Base-by-base conservation (phyloP, 495 filamentous ascomycete species). In the Penicillium mononematosum region DNA sequence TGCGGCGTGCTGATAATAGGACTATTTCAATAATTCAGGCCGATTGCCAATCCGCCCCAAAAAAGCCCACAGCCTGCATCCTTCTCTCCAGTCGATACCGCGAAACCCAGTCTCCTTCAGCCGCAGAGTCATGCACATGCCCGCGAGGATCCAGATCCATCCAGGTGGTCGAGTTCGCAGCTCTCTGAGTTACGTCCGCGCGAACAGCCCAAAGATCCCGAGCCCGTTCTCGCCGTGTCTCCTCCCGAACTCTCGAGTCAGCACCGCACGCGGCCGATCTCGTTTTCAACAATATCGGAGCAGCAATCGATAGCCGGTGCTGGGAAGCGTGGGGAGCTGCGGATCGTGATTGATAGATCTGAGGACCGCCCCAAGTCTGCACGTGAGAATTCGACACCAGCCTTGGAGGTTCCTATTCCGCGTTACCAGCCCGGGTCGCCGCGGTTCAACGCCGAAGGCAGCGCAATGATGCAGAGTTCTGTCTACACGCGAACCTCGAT, bases 371-470 rank as follows among this genome's bases (percentile, higher is more conserved):
- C 90, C 9, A 89, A 84, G 64, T 88, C 88, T 16, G 77, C 83
- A n/a, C 85, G 88, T 60, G 81, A 84, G 48, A 63, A 61, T 58
- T 64, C 72, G 58, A 69, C 64, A 24, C 69, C 85, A 17, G 72
- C 86, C 39, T 70, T 96, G 46, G 85, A 96, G 59, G 81, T 93
- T 36, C 82, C 88, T 8, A 95, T 97, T 54, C 92, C 94, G 41
- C 86, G 90, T 58, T 95, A 95, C 76, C 85, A 86, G 52, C 78
- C 98, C 52, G 92, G 91, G 4, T 88, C 88, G 4, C 88, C 92
- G 10, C 84, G 85, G 45, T 96, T 96, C 69, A 93, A 87, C 59
- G 72, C 83, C 19, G 81, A 83, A 56, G 90, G 91, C 8, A 94
- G 86, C 45, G 87, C 92, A 3, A 83, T 89, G 57, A 79, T 98